Evolutionary conservation across 2,329 filamentous ascomycete genomes (phyloP), one percentile per base, ranked within the genome.

Genomic region (Exophiala calicioides): DNA sequence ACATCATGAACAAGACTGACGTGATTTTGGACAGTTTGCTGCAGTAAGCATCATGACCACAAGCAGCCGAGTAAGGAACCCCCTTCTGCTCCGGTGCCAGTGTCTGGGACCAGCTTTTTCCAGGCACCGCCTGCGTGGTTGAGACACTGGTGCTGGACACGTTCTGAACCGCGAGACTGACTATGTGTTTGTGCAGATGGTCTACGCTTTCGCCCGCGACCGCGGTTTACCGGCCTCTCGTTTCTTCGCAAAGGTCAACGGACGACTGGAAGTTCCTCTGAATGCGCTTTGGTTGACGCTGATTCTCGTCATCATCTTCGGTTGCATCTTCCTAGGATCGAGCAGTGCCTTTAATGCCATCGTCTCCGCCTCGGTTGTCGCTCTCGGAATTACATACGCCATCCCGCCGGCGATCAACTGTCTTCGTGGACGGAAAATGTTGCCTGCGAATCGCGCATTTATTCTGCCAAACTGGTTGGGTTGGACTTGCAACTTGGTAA

Each of bases 401-500:
- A 86, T 90, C 29, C 87, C 86, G 0, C 79, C 88, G 35, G 73
- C 78, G 0, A 81, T 90, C 56, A 87, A 89, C 57, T 77, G 81
- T 46, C 63, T 86, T 2, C 79, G 82, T 1, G 83, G 85, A 5
- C 77, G 85, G 5, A 79, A 73, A 38, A 81, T 81, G 70, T 68
- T 88, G 5, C 85, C 85, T 0, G 73, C 78, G 35, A 67, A 68
- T 2, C 70, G 82, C 30, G 60, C 76, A 0, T 86, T 86, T 60
- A 71, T 72, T 18, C 67, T 86, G 3, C 73, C 79, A 0, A 70
- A 65, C 18, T 62, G 65, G 21, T 46, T 84, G 24, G 82, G 76
- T 15, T 86, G 82, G 82, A 65, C 74, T 18, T 72, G 77, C 18
- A 86, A 86, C 60, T 47, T 74, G 30, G 69, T 77, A 65, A 47